Evolutionary conservation across 306 rosid species (phyloP), one percentile per base, ranked within the genome.

Genomic region (Morella rubra): DNA sequence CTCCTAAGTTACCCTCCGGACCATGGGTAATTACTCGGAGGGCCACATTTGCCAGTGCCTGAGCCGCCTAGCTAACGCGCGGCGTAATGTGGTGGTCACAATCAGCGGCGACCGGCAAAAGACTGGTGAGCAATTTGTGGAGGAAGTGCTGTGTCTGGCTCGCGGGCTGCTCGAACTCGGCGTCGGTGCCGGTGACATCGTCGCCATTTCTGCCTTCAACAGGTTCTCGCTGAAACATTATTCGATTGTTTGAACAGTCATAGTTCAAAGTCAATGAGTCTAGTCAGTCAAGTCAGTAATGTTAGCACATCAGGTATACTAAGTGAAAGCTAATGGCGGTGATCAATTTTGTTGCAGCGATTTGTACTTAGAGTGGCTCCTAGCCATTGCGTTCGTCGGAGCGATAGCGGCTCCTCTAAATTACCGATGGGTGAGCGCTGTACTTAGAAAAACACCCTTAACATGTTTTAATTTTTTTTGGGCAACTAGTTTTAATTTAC

Each of bases 371-470:
- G 92, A 89, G 84, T 95, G 97, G 97, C 83, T 95, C 68, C 87
- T 92, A 71, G 98, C 98, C 45, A 83, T 89, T 84, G 96, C 98
- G 56, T 90, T 86, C 78, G 87, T 89, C 72, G 98, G 98, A 71
- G 97, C 87, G 20, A 83, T 95, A 78, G 86, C 85, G 66, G 93
- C 97, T 80, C 98, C 92, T 79, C 77, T 95, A 4, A 95, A 95
- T 79, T 92, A 92, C 84, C 87, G 97, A 61, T 95, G 98, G 97
- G 98, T 92, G 65, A 77, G 93, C 51, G 2, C 47, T 66, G 37
- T 32, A 2, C 3, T 32, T 32, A 32, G 37, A 32, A 32, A 32
- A 32, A 27, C 32, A 27, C 32, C 32, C 32, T 27, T 27, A 27
- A 27, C 32, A 27, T 27, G 32, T 27, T 27, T 27, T 27, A 27